Evolutionary conservation across 2,329 filamentous ascomycete genomes (phyloP).

Genomic region (Diaporthe sp.): DNA sequence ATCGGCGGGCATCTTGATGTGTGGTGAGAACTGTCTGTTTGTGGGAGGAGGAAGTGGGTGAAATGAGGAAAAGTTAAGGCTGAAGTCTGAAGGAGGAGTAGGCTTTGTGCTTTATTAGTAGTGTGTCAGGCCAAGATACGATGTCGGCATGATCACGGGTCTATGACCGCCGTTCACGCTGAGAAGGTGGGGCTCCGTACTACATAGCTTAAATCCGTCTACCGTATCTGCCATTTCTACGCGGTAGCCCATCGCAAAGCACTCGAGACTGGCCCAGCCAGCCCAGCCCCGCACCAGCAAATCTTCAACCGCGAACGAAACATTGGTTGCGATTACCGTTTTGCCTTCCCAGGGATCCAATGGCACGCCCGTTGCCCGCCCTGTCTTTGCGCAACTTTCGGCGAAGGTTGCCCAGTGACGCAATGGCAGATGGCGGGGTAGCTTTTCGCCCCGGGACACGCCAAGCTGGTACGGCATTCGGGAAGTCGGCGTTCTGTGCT

Average conservation of each 20-base stretch:
- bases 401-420: conserved; percentile 19
- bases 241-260: not conserved
- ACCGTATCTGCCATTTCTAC: not conserved
- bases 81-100: conserved; percentile 40
- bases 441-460: not conserved
- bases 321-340: not conserved
- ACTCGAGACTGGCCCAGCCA: not conserved
- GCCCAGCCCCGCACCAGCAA: conserved; percentile 18
- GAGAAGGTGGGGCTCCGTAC: conserved; percentile 13
- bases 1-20: conserved; percentile 35
- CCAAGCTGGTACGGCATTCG: conserved; percentile 19
- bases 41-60: conserved; percentile 45
- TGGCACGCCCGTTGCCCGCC: conserved; percentile 3
- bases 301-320: not conserved
- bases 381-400: conserved; percentile 9
- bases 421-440: conserved; percentile 16
- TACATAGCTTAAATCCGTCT: conserved; percentile 15
- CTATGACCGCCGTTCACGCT: conserved; percentile 26
- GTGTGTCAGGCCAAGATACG: conserved; percentile 25
- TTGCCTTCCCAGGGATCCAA: not conserved
- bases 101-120: conserved; percentile 30
- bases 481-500: conserved; percentile 19
- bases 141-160: conserved; percentile 29
- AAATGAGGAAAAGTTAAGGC: conserved; percentile 37
- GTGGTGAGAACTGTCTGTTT: not conserved